Base-by-base conservation (phyloP, 2,329 filamentous ascomycete genomes). In the Aspergillus sp. region DNA sequence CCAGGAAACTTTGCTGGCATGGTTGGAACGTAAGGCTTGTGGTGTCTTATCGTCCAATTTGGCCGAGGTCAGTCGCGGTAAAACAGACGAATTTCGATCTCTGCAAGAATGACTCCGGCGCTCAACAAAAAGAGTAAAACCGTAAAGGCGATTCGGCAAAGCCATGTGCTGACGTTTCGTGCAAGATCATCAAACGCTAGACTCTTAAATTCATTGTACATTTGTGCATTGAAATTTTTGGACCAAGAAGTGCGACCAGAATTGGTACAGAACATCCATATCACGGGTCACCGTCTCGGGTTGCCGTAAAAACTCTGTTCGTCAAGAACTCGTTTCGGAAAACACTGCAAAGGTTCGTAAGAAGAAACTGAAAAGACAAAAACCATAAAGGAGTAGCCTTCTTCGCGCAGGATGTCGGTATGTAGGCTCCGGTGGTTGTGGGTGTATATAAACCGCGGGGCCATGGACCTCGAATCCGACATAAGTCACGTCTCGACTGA, bases 161-260 rank as follows among this genome's bases (percentile, higher is more conserved):
- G 52, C 89, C 89, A n/a, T 63, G 78, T 78, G 60, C 79, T 78
- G 60, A 81, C 81, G 68, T 77, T 76, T 68, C 79, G 79, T 63
- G 81, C 74, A 58, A 73, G 80, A 75, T 92, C 90, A 70, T 88
- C 85, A 62, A 88, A 77, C 57, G 90, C 89, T 72, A 84, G 81
- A 68, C 80, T 78, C 64, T 86, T 85, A 77, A 92, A 92, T 73
- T 92, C 89, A 71, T 85, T 80, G 77, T 92, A 92, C 85, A 93
- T 90, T 71, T 80, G 81, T 59, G 82, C 80, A 74, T 92, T 90
- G 82, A 92, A 92, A 76, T 90, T 88, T 68, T 85, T 24, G 82
- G 63, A 87, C 83, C 63, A 92, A 81, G 71, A 90, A 90, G 72
- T 89, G 85, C 20, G 86, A 86, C 88, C 89, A 92, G 78, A 90